A percentile compares a stretch with the other conserved stretches of the same genome.
These are phyloP conservation scores for Didymella glomerata DNA, from an alignment of 2,329 filamentous ascomycete species.

Conservation along the genomic window DNA sequence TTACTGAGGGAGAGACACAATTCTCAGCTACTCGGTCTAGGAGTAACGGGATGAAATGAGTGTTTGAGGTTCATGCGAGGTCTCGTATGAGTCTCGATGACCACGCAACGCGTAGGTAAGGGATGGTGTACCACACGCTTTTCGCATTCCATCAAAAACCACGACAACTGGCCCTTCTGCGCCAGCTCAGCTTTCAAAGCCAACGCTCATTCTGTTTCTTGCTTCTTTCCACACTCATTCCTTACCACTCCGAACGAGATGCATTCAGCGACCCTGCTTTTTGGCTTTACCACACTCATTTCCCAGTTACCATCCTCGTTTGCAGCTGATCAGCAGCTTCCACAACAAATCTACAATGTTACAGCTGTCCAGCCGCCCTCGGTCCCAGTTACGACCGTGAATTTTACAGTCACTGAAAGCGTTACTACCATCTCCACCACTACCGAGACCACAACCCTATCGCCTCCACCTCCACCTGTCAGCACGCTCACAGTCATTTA, in stretches of 20 bases:
- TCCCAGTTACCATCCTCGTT: slow-evolving; percentile 13
- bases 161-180: slow-evolving; percentile 16
- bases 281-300: slow-evolving; percentile 14
- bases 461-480: slow-evolving; percentile 4
- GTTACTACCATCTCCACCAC: slow-evolving; percentile 32
- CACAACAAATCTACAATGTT: slow-evolving; percentile 18
- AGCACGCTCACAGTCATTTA: slow-evolving; percentile 50
- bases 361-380: slow-evolving; percentile 9
- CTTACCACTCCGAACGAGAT: slow-evolving; percentile 8
- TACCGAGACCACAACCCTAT: slow-evolving; percentile 13
- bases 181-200: slow-evolving; percentile 4
- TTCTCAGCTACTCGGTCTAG: not conserved
- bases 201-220: slow-evolving; percentile 4
- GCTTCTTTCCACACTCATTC: slow-evolving; percentile 12
- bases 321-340: slow-evolving; percentile 9
- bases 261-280: slow-evolving; percentile 15
- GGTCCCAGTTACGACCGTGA: slow-evolving; percentile 3
- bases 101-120: slow-evolving; percentile 15
- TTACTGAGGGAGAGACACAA: not conserved
- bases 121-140: slow-evolving; percentile 10
- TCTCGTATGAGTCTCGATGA: slow-evolving; percentile 1
- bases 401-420: slow-evolving; percentile 34
- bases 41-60: not conserved
- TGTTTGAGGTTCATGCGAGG: slow-evolving; percentile 13
- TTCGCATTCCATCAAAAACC: slow-evolving; percentile 18